Evolutionary conservation across 2,329 filamentous ascomycete genomes (phyloP).

Genomic region (Aspergillus flavus): DNA sequence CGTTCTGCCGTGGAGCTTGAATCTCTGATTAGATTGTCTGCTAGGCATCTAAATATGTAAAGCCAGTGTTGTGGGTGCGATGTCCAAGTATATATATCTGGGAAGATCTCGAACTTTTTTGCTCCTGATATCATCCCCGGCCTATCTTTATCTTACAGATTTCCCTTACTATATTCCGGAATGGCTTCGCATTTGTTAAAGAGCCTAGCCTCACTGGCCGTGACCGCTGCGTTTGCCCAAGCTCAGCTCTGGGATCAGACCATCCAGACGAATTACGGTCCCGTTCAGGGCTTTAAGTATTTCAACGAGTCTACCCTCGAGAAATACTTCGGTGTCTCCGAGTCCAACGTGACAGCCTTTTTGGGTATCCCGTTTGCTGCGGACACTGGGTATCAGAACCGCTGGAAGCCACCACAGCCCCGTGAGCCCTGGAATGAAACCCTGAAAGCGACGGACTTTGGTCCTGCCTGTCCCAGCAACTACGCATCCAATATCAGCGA

Average conservation of each 20-base stretch:
- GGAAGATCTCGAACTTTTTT: not conserved
- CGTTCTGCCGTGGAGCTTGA: not conserved
- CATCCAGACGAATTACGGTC: constrained; percentile 22
- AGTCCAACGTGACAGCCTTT: constrained; percentile 27
- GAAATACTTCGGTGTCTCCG: constrained; percentile 22
- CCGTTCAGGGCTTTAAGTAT: constrained; percentile 25
- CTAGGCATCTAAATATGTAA: not conserved
- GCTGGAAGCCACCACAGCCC: constrained; percentile 30
- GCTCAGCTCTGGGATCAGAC: constrained; percentile 23
- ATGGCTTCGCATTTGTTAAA: not conserved
- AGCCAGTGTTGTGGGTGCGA: not conserved
- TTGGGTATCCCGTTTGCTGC: constrained; percentile 29
- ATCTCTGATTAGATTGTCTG: not conserved
- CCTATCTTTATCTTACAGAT: not conserved
- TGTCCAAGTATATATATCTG: not conserved
- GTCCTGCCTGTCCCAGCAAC: constrained; percentile 25
- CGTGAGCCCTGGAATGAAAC: constrained; percentile 26
- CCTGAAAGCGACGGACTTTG: constrained; percentile 23
- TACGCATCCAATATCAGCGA: constrained; percentile 27
- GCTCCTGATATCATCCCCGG: not conserved
- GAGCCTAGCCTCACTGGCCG: not conserved
- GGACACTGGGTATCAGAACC: constrained; percentile 31
- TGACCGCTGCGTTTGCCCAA: constrained; percentile 6
- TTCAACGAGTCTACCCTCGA: constrained; percentile 23
- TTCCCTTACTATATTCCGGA: not conserved